Evolutionary conservation across 495 filamentous ascomycete genomes (phyloP), one percentile per base, ranked within the genome.

Genomic region (Xylaria intraflava): DNA sequence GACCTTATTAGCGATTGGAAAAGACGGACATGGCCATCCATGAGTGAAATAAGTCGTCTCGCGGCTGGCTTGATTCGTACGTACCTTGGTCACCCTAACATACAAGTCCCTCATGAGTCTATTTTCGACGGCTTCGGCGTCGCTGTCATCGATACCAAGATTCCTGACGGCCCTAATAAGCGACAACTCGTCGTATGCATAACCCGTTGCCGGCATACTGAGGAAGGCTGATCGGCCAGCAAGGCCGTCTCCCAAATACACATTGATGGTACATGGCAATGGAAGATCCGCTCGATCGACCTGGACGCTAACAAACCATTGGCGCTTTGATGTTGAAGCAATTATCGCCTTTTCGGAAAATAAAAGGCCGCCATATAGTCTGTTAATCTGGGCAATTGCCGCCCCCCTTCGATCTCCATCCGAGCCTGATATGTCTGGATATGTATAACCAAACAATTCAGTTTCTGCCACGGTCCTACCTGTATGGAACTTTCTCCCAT

Each of bases 361-460:
- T 22, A 17, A 33, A 9, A 24, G 11, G 31, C 45, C 17, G 14
- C 61, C 59, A 49, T 75, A 78, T 20, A 72, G 46, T 11, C 22
- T 47, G 47, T 74, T 71, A 0, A 76, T 59, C 16, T 51, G 47
- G 1, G 61, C 55, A 6, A 60, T 58, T 23, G 70, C 61, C 2
- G 46, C 46, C 35, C 22, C 46, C 14, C 8, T 46, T 9, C 46
- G 29, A 5, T 62, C 64, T n/a, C 64, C 35, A 16, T 53, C 53
- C 0, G 58, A 62, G 8, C 61, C 50, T 35, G 29, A 46, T 20
- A 53, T 55, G 14, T 79, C 76, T 0, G 73, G 69, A 52, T 78
- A 78, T 2, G 69, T 70, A 49, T 80, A 79, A 14, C 75, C 75
- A 24, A 80, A 66, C 1, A 40, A 40, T 12, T 58, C 58, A 16